These are phyloP conservation scores for Paxillus involutus DNA, from an alignment of 768 basidiomycete species.

Conservation along the genomic window DNA sequence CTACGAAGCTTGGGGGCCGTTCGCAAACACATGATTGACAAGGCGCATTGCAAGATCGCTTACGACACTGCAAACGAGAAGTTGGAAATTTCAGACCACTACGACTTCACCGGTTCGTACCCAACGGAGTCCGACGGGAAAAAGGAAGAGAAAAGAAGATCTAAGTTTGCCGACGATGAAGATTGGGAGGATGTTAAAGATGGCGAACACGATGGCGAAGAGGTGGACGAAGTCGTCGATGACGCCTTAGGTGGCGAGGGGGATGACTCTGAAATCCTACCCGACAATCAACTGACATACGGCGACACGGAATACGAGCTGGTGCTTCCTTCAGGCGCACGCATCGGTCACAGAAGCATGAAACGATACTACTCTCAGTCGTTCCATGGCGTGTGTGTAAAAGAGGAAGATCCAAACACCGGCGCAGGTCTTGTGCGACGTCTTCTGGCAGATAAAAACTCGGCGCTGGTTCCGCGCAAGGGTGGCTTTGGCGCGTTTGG, in stretches of 20 bases:
- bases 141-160: conserved; percentile 29
- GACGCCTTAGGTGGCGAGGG: conserved; percentile 43
- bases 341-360: conserved; percentile 90
- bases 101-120: conserved; percentile 87
- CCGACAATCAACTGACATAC: conserved; percentile 61
- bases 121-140: conserved; percentile 42
- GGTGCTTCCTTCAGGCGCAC: conserved; percentile 87
- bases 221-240: conserved; percentile 26
- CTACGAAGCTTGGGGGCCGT: conserved; percentile 86
- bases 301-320: conserved; percentile 86
- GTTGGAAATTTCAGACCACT: conserved; percentile 88
- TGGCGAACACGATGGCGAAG: conserved; percentile 26
- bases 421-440: conserved; percentile 76
- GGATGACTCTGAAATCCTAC: conserved; percentile 41
- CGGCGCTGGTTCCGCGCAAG: conserved; percentile 77
- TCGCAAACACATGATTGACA: conserved; percentile 94
- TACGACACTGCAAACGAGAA: conserved; percentile 81
- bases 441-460: conserved; percentile 78
- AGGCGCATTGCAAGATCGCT: conserved; percentile 94
- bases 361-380: conserved; percentile 85
- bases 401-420: conserved; percentile 63
- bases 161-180: conserved; percentile 32
- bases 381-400: conserved; percentile 49
- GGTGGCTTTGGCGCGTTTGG: conserved; percentile 91
- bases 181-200: conserved; percentile 37